Base-by-base conservation (phyloP, 352 stramenopile species). In the Phytophthora cryptogea region DNA sequence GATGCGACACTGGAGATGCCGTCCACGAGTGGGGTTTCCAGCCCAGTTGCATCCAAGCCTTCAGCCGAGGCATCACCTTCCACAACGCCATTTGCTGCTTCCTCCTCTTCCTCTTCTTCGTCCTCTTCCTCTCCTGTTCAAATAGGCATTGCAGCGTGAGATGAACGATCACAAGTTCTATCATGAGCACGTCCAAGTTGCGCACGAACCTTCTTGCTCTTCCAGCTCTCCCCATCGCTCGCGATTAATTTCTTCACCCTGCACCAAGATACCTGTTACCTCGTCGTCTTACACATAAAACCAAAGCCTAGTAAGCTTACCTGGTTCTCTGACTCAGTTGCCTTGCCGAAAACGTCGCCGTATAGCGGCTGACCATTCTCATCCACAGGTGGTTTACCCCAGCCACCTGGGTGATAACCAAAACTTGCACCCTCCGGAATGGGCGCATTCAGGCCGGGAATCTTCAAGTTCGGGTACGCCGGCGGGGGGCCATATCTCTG, bases 311-410 rank as follows among this genome's bases (percentile, higher is more conserved):
- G 2, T 2, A 23, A 23, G 20, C 41, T 44, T 64, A 80, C 71
- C 68, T 63, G 45, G 5, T 64, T 63, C 31, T 70, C 53, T 43
- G 49, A 54, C 36, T 79, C 70, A 14, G 42, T 42, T 4, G 62
- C 23, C 58, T 97, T 75, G 56, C 83, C 89, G 68, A 99, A 98
- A 6, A 98, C 94, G 70, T 99, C 97, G 36, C 97, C 97, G 69
- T 99, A 99, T 13, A 99, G 66, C n/a, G 96, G 93, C 28, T 90
- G 77, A 1, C 96, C 96, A 65, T 93, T 97, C 44, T 97, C 74
- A 73, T 99, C 96, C 14, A 99, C 95, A 27, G 97, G 97, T 8
- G 96, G 96, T 68, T 99, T 99, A 8, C 97, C 97, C 97, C 97
- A 99, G 45, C 96, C 96, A 56, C 95, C 96, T 13, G 94, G 79